phyloP scores from a whole-genome alignment of 306 rosid species.

The Prunus davidiana region DNA sequence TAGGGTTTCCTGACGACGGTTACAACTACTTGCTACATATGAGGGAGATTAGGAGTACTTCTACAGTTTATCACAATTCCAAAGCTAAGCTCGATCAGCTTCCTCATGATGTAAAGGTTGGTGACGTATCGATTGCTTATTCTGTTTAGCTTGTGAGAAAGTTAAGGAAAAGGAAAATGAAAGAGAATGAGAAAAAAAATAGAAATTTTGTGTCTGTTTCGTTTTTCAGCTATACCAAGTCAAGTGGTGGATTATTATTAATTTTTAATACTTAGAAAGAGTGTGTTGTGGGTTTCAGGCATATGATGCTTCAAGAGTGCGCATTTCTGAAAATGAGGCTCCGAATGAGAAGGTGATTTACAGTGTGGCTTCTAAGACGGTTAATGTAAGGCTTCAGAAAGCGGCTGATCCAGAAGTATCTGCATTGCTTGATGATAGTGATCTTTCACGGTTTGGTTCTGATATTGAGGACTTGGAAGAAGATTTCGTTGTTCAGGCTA shows the following conservation, averaged over 20 bases:
- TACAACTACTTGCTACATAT: constrained; percentile 76
- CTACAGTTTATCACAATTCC: constrained; percentile 60
- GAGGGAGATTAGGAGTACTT: constrained; percentile 67
- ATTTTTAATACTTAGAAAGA: not conserved
- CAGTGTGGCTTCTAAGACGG: constrained; percentile 61
- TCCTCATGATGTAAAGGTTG: constrained; percentile 75
- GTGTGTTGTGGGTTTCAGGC: constrained; percentile 52
- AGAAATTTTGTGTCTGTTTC: not conserved
- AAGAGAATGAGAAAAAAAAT: not conserved
- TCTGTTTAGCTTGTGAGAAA: not conserved
- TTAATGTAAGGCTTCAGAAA: constrained; percentile 64
- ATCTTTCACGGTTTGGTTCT: constrained; percentile 70
- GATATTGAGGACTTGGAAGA: constrained; percentile 90
- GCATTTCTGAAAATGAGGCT: constrained; percentile 44
- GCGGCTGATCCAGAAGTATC: constrained; percentile 82
- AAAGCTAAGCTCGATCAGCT: constrained; percentile 62
- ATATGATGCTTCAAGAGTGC: constrained; percentile 75
- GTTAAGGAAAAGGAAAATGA: not conserved
- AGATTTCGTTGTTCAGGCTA: constrained; percentile 85
- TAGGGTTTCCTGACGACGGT: constrained; percentile 92
- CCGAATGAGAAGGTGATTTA: constrained; percentile 40
- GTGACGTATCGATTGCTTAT: not conserved
- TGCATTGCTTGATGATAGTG: constrained; percentile 79
- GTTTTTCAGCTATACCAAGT: not conserved
- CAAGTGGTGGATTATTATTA: not conserved